phyloP scores from a whole-genome alignment of 371 early-diverging fungal species.

The Mortierella sp. region DNA sequence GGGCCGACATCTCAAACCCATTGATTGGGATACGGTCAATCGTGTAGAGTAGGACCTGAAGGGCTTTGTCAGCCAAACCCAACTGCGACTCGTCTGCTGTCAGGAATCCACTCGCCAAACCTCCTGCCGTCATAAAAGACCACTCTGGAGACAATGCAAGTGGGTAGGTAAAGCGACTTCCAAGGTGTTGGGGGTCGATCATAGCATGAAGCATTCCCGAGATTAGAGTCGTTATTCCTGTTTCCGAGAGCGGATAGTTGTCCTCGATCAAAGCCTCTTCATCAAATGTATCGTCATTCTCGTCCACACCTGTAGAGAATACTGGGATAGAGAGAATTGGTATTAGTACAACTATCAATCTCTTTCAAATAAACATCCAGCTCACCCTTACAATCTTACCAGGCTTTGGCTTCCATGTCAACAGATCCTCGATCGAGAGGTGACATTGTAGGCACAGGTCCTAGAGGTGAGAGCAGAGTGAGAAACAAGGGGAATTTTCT shows the following conservation, averaged over 20 bases:
- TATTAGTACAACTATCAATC: too few species aligned
- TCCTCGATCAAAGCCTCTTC: conserved; percentile 49
- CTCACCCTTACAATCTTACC: conserved; percentile 18
- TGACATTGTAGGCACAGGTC: conserved; percentile 30
- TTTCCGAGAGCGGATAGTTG: conserved; percentile 47
- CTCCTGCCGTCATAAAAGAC: conserved; percentile 43
- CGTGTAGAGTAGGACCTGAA: conserved; percentile 33
- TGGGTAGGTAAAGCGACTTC: conserved; percentile 24
- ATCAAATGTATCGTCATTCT: conserved; percentile 42
- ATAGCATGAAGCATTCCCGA: conserved; percentile 40
- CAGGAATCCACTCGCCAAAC: conserved; percentile 40
- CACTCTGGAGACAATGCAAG: conserved; percentile 36
- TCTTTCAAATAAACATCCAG: too few species aligned
- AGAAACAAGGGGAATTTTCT: too few species aligned
- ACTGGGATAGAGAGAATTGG: conserved; percentile 14
- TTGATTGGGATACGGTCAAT: conserved; percentile 38
- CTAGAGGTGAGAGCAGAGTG: conserved; percentile 4
- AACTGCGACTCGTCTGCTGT: conserved; percentile 37
- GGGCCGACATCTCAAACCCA: conserved; percentile 24
- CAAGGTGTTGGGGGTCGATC: conserved; percentile 15
- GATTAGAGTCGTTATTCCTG: conserved; percentile 38
- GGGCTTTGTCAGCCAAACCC: conserved; percentile 44
- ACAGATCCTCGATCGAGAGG: conserved; percentile 33
- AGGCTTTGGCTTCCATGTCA: conserved; percentile 45
- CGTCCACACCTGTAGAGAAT: conserved; percentile 43